These are phyloP conservation scores for Linnemannia exigua DNA, from an alignment of 192 early-diverging fungal species.

Conservation along the genomic window DNA sequence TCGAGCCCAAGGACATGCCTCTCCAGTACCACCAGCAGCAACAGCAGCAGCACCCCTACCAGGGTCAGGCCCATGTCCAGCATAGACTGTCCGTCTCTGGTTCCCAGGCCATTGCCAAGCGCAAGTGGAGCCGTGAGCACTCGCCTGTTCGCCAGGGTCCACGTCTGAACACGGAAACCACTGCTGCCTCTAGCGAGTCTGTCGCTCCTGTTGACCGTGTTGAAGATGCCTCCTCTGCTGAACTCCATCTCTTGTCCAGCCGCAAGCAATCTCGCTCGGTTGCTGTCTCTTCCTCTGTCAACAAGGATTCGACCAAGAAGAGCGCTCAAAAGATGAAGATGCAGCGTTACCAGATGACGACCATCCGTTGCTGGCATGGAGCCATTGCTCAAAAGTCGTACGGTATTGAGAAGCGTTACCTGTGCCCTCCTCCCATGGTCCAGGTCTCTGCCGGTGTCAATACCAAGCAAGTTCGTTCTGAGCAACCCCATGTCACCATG, in stretches of 20 bases:
- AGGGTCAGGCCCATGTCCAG: background rate
- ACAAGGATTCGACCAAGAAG: conserved; percentile 14
- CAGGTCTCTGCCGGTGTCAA: conserved; percentile 63
- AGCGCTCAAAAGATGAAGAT: conserved; percentile 33
- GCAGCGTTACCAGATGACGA: conserved; percentile 67
- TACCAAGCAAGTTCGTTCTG: conserved; percentile 61
- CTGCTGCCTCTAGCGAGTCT: background rate
- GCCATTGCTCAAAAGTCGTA: conserved; percentile 95
- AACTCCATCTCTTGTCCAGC: conserved; percentile 49
- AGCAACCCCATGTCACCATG: conserved; percentile 72
- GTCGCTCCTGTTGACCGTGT: background rate
- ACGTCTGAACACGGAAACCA: background rate
- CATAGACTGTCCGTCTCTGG: background rate
- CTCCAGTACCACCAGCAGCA: conserved; percentile 6
- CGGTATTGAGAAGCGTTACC: conserved; percentile 91
- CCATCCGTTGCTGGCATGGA: conserved; percentile 86
- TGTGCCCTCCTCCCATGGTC: conserved; percentile 84
- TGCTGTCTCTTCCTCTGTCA: background rate
- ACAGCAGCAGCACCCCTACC: conserved; percentile 15
- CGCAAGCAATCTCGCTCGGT: conserved; percentile 14
- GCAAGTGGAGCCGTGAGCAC: conserved; percentile 54
- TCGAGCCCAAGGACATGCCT: conserved; percentile 42
- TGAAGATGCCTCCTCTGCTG: conserved; percentile 42
- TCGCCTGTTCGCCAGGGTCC: conserved; percentile 32
- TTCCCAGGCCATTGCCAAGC: conserved; percentile 14